Conservation (phyloP, 306 rosid genomes). For the Castanospermum australe region DNA sequence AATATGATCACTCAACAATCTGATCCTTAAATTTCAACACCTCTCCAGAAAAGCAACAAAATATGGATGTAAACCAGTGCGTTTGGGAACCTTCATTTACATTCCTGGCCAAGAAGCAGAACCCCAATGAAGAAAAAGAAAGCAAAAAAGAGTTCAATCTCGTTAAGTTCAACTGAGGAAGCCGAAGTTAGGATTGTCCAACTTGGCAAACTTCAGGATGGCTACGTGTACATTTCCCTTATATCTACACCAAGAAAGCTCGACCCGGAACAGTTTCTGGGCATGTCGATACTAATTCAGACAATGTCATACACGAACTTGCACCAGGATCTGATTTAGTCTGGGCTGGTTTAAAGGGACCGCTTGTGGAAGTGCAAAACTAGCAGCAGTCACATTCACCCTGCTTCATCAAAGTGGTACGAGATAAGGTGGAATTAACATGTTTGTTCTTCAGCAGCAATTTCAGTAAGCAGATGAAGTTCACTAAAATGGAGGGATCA, state of each 20-base stretch:
- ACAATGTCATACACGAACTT: not conserved
- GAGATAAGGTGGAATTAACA: not conserved
- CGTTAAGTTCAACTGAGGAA: not conserved
- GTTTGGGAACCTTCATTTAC: slow-evolving; percentile 3
- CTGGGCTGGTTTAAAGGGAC: not conserved
- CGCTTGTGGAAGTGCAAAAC: slow-evolving; percentile 8
- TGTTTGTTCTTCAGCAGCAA: not conserved
- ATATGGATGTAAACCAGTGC: not conserved
- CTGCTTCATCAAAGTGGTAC: slow-evolving; percentile 37
- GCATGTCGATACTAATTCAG: not conserved
- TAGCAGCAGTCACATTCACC: slow-evolving; percentile 28
- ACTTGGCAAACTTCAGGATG: not conserved
- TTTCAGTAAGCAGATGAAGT: not conserved
- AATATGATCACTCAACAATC: not conserved
- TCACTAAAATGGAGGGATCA: not conserved
- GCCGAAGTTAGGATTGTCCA: not conserved
- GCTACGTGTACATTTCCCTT: not conserved
- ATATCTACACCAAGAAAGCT: slow-evolving; percentile 1
- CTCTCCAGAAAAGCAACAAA: not conserved
- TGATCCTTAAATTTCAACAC: slow-evolving; percentile 4
- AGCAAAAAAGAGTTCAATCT: not conserved
- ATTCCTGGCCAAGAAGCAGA: slow-evolving; percentile 12
- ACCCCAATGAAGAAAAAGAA: not conserved
- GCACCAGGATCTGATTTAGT: not conserved
- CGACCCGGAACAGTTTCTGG: not conserved